Percentiles rank a stretch among this genome's conserved stretches.
phyloP scores from a whole-genome alignment of 331 rosid species.

The Pyracantha coccinea region DNA sequence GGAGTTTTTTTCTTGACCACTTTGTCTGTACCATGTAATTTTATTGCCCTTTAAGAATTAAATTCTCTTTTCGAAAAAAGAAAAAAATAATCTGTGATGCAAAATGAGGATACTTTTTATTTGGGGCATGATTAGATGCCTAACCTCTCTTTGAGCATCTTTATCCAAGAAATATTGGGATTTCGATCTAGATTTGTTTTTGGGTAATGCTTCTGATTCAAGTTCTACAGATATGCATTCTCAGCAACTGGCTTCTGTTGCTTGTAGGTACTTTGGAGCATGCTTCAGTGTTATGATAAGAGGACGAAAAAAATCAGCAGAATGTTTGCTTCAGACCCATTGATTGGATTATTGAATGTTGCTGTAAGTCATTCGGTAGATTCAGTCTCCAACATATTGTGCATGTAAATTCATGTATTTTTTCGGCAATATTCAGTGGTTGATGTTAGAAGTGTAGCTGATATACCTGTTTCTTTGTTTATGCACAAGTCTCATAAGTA shows the following conservation, averaged over 20 bases:
- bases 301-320: constrained; percentile 13
- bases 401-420: not conserved
- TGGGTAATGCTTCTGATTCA: not conserved
- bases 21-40: too few relatives aligned
- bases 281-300: constrained; percentile 43
- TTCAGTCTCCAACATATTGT: not conserved
- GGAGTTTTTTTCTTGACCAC: too few relatives aligned
- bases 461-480: not conserved
- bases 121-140: not conserved
- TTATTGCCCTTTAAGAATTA: too few relatives aligned
- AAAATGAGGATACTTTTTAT: too few relatives aligned
- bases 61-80: too few relatives aligned
- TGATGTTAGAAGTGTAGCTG: not conserved
- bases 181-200: not conserved
- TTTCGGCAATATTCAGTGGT: not conserved
- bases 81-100: not conserved
- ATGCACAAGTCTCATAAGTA: not conserved
- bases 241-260: constrained; percentile 2
- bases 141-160: not conserved
- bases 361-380: constrained; percentile 56
- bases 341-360: constrained; percentile 61
- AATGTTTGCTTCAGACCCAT: constrained; percentile 49
- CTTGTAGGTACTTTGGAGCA: constrained; percentile 64
- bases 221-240: constrained; percentile 6
- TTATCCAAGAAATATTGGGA: not conserved